Conservation (phyloP, 2,329 filamentous ascomycete genomes). For the Leptodontidium sp. region DNA sequence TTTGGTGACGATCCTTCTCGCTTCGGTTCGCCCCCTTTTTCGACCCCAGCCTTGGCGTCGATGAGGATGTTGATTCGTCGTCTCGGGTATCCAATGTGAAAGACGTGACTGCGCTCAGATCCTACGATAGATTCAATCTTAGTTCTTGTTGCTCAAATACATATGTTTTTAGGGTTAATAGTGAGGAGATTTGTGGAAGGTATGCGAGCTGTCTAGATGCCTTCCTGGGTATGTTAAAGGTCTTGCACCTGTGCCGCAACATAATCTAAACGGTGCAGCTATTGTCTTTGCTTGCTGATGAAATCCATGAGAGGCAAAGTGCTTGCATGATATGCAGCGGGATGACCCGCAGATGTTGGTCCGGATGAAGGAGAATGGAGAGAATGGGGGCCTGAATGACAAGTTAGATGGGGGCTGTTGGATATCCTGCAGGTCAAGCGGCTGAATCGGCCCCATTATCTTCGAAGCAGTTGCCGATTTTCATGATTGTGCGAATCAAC, state of each 20-base stretch:
- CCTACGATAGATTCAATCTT: no score
- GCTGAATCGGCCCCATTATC: background rate
- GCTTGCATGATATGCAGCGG: background rate
- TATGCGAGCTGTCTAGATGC: no score
- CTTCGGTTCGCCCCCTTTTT: conserved; percentile 22
- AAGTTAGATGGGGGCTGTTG: background rate
- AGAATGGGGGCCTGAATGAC: background rate
- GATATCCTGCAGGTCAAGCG: background rate
- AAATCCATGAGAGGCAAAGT: background rate
- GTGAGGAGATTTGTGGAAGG: no score
- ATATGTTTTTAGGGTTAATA: no score
- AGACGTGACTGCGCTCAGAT: no score
- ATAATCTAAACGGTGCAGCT: background rate
- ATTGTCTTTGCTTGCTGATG: background rate
- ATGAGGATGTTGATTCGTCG: conserved; percentile 14
- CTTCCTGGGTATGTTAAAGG: no score
- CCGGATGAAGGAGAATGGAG: background rate
- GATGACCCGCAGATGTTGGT: conserved; percentile 13
- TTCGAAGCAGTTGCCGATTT: no score
- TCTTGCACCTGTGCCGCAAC: no score
- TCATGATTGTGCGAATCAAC: no score
- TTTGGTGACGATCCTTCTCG: conserved; percentile 21
- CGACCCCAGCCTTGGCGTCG: conserved; percentile 22
- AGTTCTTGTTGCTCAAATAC: no score
- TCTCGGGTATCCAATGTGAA: background rate